phyloP scores from a whole-genome alignment of 306 rosid species.

The Luffa aegyptiaca region DNA sequence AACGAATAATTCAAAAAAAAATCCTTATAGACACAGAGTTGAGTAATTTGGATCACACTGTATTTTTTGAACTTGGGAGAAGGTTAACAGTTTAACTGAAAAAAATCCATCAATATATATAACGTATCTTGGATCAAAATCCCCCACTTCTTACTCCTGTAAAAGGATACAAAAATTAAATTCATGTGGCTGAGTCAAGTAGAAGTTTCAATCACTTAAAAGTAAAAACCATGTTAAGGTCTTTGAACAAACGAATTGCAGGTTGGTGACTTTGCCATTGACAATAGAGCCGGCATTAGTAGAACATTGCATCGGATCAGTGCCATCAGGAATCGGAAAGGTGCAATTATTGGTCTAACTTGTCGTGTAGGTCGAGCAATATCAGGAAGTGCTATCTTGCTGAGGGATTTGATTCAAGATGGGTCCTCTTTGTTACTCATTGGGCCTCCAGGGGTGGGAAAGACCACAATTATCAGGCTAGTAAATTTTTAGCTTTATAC shows the following conservation, averaged over 20 bases:
- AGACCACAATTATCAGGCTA: constrained; percentile 88
- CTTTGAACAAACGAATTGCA: constrained; percentile 27
- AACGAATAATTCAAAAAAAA: too few relatives aligned
- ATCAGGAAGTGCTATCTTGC: constrained; percentile 73
- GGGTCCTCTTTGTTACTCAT: constrained; percentile 85
- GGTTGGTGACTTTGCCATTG: constrained; percentile 91
- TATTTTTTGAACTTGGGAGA: neutral
- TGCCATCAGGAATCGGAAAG: constrained; percentile 86
- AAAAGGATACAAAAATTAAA: neutral
- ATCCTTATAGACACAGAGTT: neutral
- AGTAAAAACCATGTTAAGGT: constrained; percentile 2
- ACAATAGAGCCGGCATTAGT: constrained; percentile 93
- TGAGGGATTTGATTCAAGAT: constrained; percentile 80
- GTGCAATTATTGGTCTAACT: constrained; percentile 82
- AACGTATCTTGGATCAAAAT: neutral
- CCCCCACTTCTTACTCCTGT: neutral
- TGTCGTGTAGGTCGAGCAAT: constrained; percentile 94
- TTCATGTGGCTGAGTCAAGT: neutral
- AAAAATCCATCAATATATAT: neutral
- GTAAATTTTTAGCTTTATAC: constrained; percentile 1
- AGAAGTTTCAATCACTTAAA: neutral
- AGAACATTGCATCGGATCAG: constrained; percentile 89
- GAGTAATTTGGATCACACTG: neutral
- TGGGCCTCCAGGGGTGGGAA: constrained; percentile 98
- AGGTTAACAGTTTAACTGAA: neutral